These are phyloP conservation scores for Fragaria vesca DNA, from an alignment of 306 rosid species.

Conservation along the genomic window DNA sequence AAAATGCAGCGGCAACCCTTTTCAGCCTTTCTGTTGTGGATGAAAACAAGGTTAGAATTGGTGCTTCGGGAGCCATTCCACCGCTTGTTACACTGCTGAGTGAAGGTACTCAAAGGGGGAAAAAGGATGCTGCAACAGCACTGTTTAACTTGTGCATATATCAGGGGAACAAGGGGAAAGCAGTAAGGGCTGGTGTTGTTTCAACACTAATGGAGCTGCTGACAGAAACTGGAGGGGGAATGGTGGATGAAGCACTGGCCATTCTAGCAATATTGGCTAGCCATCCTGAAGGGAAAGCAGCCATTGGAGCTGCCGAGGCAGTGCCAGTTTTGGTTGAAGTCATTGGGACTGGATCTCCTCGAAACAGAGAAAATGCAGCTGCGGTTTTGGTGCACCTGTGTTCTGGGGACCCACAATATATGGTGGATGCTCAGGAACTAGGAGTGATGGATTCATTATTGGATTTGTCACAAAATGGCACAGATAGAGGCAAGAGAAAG, in stretches of 20 bases:
- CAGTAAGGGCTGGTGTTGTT: conserved; percentile 90
- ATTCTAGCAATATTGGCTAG: conserved; percentile 89
- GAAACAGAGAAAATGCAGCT: conserved; percentile 95
- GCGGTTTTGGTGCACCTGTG: conserved; percentile 91
- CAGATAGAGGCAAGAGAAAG: conserved; percentile 95
- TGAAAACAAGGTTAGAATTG: conserved; percentile 83
- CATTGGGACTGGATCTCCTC: conserved; percentile 80
- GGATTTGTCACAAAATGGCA: conserved; percentile 84
- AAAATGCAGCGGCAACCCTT: conserved; percentile 97
- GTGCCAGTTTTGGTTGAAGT: conserved; percentile 84
- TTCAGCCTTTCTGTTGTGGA: conserved; percentile 98
- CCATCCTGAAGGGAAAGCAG: conserved; percentile 84
- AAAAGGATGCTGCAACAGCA: conserved; percentile 98
- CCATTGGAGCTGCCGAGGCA: conserved; percentile 81
- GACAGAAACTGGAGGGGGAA: conserved; percentile 79
- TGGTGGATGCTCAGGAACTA: conserved; percentile 65
- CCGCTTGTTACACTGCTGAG: conserved; percentile 79
- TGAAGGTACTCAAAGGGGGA: conserved; percentile 96
- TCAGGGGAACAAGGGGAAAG: conserved; percentile 96
- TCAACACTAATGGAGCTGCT: conserved; percentile 84
- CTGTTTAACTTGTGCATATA: conserved; percentile 94
- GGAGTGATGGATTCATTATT: conserved; percentile 62
- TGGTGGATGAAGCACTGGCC: conserved; percentile 98
- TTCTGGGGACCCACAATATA: conserved; percentile 72
- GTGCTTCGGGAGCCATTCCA: conserved; percentile 87